Evolutionary conservation across 1,284 basidiomycete genomes (phyloP).

Genomic region (Crocinoboletus sp.): DNA sequence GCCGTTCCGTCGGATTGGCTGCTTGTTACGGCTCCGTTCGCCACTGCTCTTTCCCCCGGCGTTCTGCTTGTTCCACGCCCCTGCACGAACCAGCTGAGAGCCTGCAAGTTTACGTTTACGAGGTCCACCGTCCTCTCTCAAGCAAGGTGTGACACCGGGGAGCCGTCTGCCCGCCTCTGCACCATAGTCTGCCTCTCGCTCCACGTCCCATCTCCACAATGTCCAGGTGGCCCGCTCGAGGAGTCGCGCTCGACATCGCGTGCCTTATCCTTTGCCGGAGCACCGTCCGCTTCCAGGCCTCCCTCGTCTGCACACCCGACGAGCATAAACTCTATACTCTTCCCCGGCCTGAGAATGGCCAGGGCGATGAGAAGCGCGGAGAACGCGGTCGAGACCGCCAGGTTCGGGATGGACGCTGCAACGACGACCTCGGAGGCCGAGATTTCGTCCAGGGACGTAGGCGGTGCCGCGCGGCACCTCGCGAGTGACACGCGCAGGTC

Average conservation of each 20-base stretch:
- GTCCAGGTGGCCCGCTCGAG: background rate
- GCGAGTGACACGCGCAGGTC: background rate
- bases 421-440: slow-evolving; percentile 23
- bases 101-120: too few species aligned
- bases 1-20: too few species aligned
- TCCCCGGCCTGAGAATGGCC: slow-evolving; percentile 20
- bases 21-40: too few species aligned
- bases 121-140: background rate
- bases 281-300: background rate
- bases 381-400: slow-evolving; percentile 17
- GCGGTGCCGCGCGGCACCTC: slow-evolving; percentile 21
- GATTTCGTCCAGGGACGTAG: slow-evolving; percentile 28
- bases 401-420: slow-evolving; percentile 25
- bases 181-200: slow-evolving; percentile 13
- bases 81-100: too few species aligned
- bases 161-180: slow-evolving; percentile 18
- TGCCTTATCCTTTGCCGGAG: background rate
- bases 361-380: slow-evolving; percentile 20
- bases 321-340: slow-evolving; percentile 26
- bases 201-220: slow-evolving; percentile 7
- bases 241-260: background rate
- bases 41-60: too few species aligned
- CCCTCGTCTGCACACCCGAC: too few species aligned
- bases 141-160: slow-evolving; percentile 14
- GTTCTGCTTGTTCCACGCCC: too few species aligned